These are phyloP conservation scores for Plasmodium cynomolgi DNA, from an alignment of 169 alveolate species.

Conservation along the genomic window DNA sequence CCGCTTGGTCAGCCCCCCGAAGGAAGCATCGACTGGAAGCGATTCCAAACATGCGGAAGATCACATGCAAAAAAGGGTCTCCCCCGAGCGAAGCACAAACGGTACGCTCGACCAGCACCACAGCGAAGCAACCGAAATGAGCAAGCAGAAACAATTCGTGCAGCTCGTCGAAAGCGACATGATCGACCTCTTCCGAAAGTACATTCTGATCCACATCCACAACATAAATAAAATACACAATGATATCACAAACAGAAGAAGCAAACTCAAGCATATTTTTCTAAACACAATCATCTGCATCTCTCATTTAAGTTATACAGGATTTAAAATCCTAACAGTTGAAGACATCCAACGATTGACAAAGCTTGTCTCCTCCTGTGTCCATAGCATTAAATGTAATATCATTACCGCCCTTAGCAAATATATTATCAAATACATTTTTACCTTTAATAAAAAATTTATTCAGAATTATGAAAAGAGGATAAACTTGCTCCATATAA, in stretches of 20 bases:
- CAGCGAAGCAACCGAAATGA: neutral
- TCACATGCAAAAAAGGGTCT: neutral
- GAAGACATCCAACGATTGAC: slow-evolving; percentile 53
- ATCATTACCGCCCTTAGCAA: slow-evolving; percentile 62
- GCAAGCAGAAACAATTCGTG: slow-evolving; percentile 18
- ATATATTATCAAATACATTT: slow-evolving; percentile 66
- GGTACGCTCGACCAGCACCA: neutral
- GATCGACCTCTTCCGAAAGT: slow-evolving; percentile 47
- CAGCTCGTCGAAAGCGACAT: slow-evolving; percentile 54
- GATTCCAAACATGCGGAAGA: neutral
- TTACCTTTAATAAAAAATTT: slow-evolving; percentile 66
- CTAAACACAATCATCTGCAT: slow-evolving; percentile 67
- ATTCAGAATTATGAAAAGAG: slow-evolving; percentile 70
- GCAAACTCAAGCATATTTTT: slow-evolving; percentile 55
- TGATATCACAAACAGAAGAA: slow-evolving; percentile 52
- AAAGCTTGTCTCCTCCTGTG: slow-evolving; percentile 46
- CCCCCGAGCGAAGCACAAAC: neutral
- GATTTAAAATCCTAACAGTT: slow-evolving; percentile 52
- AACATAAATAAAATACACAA: slow-evolving; percentile 59
- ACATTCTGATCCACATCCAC: slow-evolving; percentile 50
- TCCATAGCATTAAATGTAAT: slow-evolving; percentile 64
- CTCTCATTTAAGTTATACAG: slow-evolving; percentile 69
- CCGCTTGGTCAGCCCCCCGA: neutral
- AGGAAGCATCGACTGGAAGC: neutral
- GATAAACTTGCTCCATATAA: slow-evolving; percentile 61